phyloP scores from a whole-genome alignment of 2,329 filamentous ascomycete genomes.

The Hymenoscyphus albidus region DNA sequence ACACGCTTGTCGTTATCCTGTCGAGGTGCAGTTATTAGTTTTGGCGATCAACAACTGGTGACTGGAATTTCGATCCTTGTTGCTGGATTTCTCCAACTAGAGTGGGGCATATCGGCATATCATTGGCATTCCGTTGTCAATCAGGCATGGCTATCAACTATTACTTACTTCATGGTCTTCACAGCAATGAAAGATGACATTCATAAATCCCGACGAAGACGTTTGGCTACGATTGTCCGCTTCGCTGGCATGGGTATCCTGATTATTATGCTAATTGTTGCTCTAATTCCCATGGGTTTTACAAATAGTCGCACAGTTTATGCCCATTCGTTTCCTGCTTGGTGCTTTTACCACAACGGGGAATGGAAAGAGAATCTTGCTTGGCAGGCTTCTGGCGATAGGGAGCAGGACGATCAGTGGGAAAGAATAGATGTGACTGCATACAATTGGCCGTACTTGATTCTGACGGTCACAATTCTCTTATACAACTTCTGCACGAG shows the following conservation, averaged over 20 bases:
- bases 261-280: neutral
- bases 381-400: too few relatives aligned
- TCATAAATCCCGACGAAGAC: neutral
- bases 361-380: too few relatives aligned
- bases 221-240: neutral
- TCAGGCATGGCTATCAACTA: neutral
- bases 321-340: neutral
- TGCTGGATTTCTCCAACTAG: neutral
- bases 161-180: neutral
- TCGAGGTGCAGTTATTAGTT: neutral
- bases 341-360: neutral
- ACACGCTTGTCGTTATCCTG: neutral
- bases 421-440: too few relatives aligned
- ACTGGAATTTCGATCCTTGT: neutral
- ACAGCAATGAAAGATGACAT: neutral
- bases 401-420: too few relatives aligned
- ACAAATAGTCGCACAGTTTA: neutral
- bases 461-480: too few relatives aligned
- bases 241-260: neutral
- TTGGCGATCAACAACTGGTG: slow-evolving; percentile 2
- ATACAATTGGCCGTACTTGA: too few relatives aligned
- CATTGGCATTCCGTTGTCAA: slow-evolving; percentile 4
- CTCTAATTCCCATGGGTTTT: neutral
- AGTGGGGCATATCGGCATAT: neutral
- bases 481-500: too few relatives aligned